phyloP scores from a whole-genome alignment of 2,329 filamentous ascomycete species.

The Trichoderma sp. region DNA sequence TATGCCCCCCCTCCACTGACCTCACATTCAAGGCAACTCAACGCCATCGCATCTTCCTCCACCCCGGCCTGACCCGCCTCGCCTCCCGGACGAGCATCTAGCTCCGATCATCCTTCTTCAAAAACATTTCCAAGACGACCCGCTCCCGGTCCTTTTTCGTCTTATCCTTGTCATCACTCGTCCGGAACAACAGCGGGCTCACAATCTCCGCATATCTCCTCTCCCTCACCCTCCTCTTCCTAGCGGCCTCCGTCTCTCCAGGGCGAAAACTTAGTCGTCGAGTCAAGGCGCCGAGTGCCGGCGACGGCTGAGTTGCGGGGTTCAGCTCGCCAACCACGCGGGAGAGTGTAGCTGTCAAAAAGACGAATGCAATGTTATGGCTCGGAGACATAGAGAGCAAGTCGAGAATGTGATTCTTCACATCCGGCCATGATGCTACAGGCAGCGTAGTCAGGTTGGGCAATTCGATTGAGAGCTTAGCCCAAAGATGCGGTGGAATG shows the following conservation, averaged over 20 bases:
- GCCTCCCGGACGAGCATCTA: slow-evolving; percentile 26
- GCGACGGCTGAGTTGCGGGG: slow-evolving; percentile 36
- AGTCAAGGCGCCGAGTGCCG: slow-evolving; percentile 33
- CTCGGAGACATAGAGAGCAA: slow-evolving; percentile 68
- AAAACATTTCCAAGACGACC: slow-evolving; percentile 68
- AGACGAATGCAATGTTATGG: slow-evolving; percentile 87
- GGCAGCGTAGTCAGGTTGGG: slow-evolving; percentile 38
- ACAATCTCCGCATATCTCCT: slow-evolving; percentile 64
- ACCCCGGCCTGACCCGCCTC: slow-evolving; percentile 15
- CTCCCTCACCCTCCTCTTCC: slow-evolving; percentile 57
- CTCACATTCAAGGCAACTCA: background rate
- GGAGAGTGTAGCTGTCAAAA: slow-evolving; percentile 74
- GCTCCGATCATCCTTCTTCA: slow-evolving; percentile 35
- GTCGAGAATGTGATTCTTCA: slow-evolving; percentile 64
- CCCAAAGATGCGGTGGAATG: slow-evolving; percentile 68
- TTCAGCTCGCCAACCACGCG: slow-evolving; percentile 51
- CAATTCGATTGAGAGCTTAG: slow-evolving; percentile 60
- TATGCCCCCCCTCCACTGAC: background rate
- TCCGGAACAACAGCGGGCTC: slow-evolving; percentile 59
- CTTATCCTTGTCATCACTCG: slow-evolving; percentile 53
- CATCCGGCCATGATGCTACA: slow-evolving; percentile 36
- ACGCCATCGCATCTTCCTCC: slow-evolving; percentile 10
- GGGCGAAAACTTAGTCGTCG: slow-evolving; percentile 49
- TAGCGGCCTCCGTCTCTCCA: slow-evolving; percentile 32
- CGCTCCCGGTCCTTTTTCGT: slow-evolving; percentile 62